Conservation (phyloP, 768 basidiomycete genomes). For the Phylloporus sp. region DNA sequence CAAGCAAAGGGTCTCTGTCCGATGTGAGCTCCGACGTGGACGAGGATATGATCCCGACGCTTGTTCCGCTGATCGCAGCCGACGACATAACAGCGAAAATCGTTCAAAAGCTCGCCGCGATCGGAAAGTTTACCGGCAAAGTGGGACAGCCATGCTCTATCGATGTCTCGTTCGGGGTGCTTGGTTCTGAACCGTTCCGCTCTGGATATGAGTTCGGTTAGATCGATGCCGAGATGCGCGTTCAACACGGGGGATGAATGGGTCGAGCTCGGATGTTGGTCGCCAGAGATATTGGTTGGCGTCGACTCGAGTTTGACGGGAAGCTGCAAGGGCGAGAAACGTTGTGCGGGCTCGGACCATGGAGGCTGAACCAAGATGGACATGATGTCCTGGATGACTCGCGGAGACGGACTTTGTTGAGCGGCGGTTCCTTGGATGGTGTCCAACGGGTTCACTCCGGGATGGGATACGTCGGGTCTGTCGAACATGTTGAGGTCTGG, state of each 20-base stretch:
- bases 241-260: conserved; percentile 50
- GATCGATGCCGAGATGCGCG: conserved; percentile 56
- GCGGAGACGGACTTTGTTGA: conserved; percentile 24
- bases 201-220: conserved; percentile 49
- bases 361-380: conserved; percentile 24
- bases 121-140: conserved; percentile 64
- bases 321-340: not conserved
- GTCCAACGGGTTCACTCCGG: conserved; percentile 39
- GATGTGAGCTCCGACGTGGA: conserved; percentile 68
- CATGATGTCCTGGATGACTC: conserved; percentile 30
- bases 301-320: not conserved
- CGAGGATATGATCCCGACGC: conserved; percentile 67
- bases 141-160: conserved; percentile 58
- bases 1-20: conserved; percentile 65
- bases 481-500: conserved; percentile 36
- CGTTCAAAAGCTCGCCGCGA: conserved; percentile 50
- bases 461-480: conserved; percentile 11
- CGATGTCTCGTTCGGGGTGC: conserved; percentile 54
- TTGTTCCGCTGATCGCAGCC: conserved; percentile 68
- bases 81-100: conserved; percentile 63
- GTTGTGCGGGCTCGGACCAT: conserved; percentile 1
- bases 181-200: conserved; percentile 51
- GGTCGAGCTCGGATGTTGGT: not conserved
- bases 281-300: not conserved
- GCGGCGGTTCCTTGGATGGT: conserved; percentile 26